Evolutionary conservation across 257 asterid genomes (phyloP).

Genomic region (Coffea eugenioides): DNA sequence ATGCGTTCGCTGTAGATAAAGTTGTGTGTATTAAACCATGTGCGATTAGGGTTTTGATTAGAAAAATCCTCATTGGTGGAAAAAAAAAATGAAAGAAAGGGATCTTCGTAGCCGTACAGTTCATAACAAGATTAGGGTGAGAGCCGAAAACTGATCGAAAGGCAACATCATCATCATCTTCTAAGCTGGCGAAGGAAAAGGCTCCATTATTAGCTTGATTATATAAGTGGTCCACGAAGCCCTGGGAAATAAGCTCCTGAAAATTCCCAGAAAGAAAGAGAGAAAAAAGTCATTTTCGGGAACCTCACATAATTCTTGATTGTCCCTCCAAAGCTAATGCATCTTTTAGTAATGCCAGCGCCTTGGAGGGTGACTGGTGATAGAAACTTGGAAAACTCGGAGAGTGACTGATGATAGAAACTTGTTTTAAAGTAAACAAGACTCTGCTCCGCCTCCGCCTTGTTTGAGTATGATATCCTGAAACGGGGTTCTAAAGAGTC

Average conservation of each 20-base stretch:
- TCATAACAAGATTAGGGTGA: not conserved
- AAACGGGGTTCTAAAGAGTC: too few relatives aligned
- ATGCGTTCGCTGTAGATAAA: too few relatives aligned
- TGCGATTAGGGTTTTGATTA: too few relatives aligned
- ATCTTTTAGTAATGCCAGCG: constrained; percentile 29
- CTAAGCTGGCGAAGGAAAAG: not conserved
- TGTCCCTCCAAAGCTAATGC: constrained; percentile 20
- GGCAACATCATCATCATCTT: not conserved
- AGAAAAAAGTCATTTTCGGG: constrained; percentile 18
- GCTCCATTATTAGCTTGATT: not conserved
- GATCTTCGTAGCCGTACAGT: not conserved
- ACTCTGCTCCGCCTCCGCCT: not conserved
- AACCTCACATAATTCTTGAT: constrained; percentile 22
- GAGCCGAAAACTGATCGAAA: not conserved
- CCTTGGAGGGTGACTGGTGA: constrained; percentile 30
- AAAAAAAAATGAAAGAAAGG: too few relatives aligned
- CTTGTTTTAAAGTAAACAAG: too few relatives aligned
- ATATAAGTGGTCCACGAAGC: not conserved
- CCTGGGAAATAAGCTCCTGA: constrained; percentile 3
- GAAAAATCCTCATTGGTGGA: too few relatives aligned
- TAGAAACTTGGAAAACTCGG: constrained; percentile 14
- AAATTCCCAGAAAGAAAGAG: not conserved
- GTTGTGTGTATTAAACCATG: too few relatives aligned
- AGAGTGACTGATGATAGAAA: too few relatives aligned
- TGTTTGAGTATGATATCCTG: not conserved